Base-by-base conservation (phyloP, 2,329 filamentous ascomycete genomes). In the Aspergillus melleus region DNA sequence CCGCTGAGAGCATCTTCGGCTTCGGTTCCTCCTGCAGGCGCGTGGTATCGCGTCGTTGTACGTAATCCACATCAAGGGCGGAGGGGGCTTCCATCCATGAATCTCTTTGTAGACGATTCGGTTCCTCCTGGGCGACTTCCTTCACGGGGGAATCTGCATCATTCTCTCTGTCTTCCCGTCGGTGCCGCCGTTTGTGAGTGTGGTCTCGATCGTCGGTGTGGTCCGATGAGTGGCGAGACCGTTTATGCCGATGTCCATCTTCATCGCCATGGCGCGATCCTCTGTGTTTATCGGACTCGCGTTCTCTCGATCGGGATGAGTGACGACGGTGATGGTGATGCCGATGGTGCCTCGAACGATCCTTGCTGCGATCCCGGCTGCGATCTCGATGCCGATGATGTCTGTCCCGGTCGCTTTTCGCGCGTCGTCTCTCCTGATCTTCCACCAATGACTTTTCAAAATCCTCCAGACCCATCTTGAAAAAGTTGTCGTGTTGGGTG, bases 1-100 rank as follows among this genome's bases (percentile, higher is more conserved):
- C 87, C 16, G 86, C 78, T 55, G 81, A 72, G 10, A 81, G 70
- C 69, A 78, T 78, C 54, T 67, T 74, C 5, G 75, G 63, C 55
- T 74, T 76, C 6, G 76, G 69, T 9, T 71, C 72, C 53, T 78
- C 79, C 65, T 78, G 84, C 58, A 78, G 80, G 42, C 77, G 74
- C 61, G 86, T 86, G 80, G 61, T 85, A 82, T 70, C 90, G 85
- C 54, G 92, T 83, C 77, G 74, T 39, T 80, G 77, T 24, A 81
- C 71, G 73, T 96, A 96, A 71, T 98, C 93, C 59, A 98, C 82
- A 55, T 93, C 89, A 39, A 96, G 78, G 0, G 89, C 87, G 0
- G 90, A 91, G 0, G 94, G 92, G 0, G 89, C 89, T 61, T 92
- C 89, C 95, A 99, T 99, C 93, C 96, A 99, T 0, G 90, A 86